These are phyloP conservation scores for Dryadomyces quercus-mongolicae DNA, from an alignment of 2,329 filamentous ascomycete genomes.

Conservation along the genomic window DNA sequence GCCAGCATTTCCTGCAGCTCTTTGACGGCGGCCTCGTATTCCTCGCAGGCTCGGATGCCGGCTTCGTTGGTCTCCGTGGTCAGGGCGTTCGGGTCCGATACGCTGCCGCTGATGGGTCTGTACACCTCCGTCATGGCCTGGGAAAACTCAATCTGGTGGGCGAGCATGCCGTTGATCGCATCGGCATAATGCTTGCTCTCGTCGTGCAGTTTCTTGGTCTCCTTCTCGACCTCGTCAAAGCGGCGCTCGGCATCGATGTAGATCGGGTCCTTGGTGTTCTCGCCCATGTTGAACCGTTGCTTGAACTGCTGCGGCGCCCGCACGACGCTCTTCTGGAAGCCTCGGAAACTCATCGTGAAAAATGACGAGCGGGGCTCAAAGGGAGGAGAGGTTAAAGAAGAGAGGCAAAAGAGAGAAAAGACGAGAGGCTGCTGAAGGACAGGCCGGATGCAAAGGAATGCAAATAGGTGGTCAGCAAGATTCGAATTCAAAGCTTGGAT, in stretches of 20 bases:
- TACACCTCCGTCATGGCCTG: slow-evolving; percentile 94
- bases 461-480: neutral
- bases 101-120: slow-evolving; percentile 90
- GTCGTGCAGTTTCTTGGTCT: slow-evolving; percentile 95
- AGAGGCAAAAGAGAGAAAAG: neutral
- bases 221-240: slow-evolving; percentile 84
- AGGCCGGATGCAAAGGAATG: neutral
- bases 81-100: slow-evolving; percentile 82
- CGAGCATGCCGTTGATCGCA: slow-evolving; percentile 95
- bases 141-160: slow-evolving; percentile 96
- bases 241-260: slow-evolving; percentile 91
- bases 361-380: too few relatives aligned
- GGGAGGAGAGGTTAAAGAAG: slow-evolving; percentile 2
- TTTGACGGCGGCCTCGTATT: slow-evolving; percentile 84
- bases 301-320: slow-evolving; percentile 89
- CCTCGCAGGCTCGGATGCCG: slow-evolving; percentile 88
- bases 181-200: slow-evolving; percentile 97
- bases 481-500: neutral
- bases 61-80: slow-evolving; percentile 78
- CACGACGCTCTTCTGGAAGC: slow-evolving; percentile 79
- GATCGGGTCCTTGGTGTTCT: slow-evolving; percentile 87
- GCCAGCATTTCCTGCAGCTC: slow-evolving; percentile 80
- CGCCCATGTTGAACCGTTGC: slow-evolving; percentile 86
- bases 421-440: neutral
- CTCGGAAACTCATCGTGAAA: slow-evolving; percentile 83